phyloP scores from a whole-genome alignment of 2,329 filamentous ascomycete species.

The Colletotrichum aenigma region DNA sequence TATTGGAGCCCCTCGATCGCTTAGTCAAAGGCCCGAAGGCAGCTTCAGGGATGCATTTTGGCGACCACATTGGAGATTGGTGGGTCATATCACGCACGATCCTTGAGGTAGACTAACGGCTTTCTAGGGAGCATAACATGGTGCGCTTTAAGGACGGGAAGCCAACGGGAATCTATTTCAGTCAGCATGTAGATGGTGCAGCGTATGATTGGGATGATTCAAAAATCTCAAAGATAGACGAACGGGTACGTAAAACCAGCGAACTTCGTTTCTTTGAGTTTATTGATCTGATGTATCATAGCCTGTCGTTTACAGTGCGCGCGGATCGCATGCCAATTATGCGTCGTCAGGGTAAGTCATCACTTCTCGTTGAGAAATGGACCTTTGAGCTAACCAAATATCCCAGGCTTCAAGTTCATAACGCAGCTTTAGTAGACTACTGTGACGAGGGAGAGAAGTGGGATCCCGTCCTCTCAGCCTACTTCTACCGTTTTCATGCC shows the following conservation, averaged over 20 bases:
- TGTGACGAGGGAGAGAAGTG: conserved; percentile 35
- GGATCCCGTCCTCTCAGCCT: conserved; percentile 39
- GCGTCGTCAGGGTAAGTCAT: conserved; percentile 28
- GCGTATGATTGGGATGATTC: conserved; percentile 32
- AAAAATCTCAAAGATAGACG: conserved; percentile 24
- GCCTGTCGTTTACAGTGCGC: conserved; percentile 37
- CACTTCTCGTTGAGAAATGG: accelerated
- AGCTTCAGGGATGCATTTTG: conserved; percentile 28
- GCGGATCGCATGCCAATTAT: conserved; percentile 40
- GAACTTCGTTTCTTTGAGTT: not conserved
- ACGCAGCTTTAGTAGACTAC: conserved; percentile 34
- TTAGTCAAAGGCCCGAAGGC: conserved; percentile 22
- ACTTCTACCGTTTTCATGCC: conserved; percentile 37
- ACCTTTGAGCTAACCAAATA: not conserved
- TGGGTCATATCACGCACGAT: not conserved
- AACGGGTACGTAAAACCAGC: conserved; percentile 24
- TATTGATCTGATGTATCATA: conserved; percentile 1
- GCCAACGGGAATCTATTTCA: conserved; percentile 30
- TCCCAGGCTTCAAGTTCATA: conserved; percentile 34
- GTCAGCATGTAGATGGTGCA: conserved; percentile 28
- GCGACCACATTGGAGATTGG: conserved; percentile 33
- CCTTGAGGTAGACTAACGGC: not conserved
- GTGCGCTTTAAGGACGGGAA: conserved; percentile 31
- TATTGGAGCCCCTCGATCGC: conserved; percentile 30
- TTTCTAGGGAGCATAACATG: conserved; percentile 35